These are phyloP conservation scores for Suillus paluster DNA, from an alignment of 768 basidiomycete species.

Conservation along the genomic window DNA sequence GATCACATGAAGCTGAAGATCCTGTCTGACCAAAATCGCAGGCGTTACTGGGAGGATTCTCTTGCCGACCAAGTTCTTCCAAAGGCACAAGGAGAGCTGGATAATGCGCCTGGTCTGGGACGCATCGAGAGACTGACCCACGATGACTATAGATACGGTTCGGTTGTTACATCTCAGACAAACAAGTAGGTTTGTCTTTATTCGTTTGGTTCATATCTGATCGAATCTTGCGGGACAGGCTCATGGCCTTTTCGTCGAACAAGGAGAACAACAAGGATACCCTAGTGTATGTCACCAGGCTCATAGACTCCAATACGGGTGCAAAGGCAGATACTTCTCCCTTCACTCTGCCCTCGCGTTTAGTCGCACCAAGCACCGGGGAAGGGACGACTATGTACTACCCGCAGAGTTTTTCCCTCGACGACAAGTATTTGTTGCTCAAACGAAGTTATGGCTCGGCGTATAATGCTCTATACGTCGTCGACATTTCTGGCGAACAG, in stretches of 20 bases:
- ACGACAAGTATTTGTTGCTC: conserved; percentile 43
- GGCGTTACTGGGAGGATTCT: conserved; percentile 49
- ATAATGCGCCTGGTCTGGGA: conserved; percentile 43
- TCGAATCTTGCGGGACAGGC: conserved; percentile 23
- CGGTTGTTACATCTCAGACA: conserved; percentile 36
- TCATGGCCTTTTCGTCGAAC: conserved; percentile 46
- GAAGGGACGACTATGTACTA: conserved; percentile 38
- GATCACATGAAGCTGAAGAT: background rate
- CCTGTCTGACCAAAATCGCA: conserved; percentile 11
- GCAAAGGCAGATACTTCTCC: conserved; percentile 31
- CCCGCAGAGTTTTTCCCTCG: conserved; percentile 40
- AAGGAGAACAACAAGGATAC: conserved; percentile 45
- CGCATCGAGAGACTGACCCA: conserved; percentile 48
- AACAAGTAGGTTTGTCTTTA: conserved; percentile 34
- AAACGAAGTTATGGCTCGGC: conserved; percentile 31
- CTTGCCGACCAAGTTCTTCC: conserved; percentile 31
- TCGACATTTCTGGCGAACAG: conserved; percentile 36
- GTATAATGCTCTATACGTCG: conserved; percentile 36
- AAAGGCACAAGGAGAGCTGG: conserved; percentile 41
- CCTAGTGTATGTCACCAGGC: conserved; percentile 39
- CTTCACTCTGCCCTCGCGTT: conserved; percentile 37
- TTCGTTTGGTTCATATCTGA: background rate
- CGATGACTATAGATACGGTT: conserved; percentile 38
- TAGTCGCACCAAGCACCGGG: conserved; percentile 37
- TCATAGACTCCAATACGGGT: conserved; percentile 36